A percentile compares a stretch with the other conserved stretches of the same genome.
Conservation (phyloP, 179 eudicot genomes). For the Spinacia oleracea region DNA sequence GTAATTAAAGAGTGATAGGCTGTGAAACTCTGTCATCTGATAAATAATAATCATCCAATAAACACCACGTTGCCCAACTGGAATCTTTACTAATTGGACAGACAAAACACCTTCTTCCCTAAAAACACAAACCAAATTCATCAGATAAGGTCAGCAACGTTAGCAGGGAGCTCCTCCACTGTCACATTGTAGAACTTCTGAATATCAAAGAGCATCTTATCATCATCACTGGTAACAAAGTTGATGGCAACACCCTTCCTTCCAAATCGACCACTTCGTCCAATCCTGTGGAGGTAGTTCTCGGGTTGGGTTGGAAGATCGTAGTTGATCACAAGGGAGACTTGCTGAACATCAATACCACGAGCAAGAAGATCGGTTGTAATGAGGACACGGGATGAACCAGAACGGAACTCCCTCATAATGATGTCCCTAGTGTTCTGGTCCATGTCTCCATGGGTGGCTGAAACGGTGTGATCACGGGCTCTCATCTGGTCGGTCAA, state of each 20-base stretch:
- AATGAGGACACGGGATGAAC: slow-evolving; percentile 48
- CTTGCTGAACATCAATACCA: slow-evolving; percentile 54
- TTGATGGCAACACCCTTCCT: slow-evolving; percentile 52
- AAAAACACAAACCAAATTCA: slow-evolving; percentile 13
- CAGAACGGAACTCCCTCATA: slow-evolving; percentile 47
- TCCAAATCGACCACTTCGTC: slow-evolving; percentile 49
- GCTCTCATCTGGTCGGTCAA: slow-evolving; percentile 49
- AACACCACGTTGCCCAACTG: slow-evolving; percentile 17
- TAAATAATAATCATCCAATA: slow-evolving; percentile 11
- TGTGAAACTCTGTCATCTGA: slow-evolving; percentile 13
- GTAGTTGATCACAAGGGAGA: slow-evolving; percentile 48
- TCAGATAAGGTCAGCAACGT: slow-evolving; percentile 49
- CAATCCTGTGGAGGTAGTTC: slow-evolving; percentile 49
- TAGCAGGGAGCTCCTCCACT: slow-evolving; percentile 48
- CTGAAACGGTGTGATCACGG: slow-evolving; percentile 49
- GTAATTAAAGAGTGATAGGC: neutral
- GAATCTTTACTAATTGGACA: slow-evolving; percentile 22
- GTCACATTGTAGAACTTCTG: slow-evolving; percentile 47
- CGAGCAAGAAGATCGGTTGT: slow-evolving; percentile 52
- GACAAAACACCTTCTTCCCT: slow-evolving; percentile 28
- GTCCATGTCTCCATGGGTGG: slow-evolving; percentile 55
- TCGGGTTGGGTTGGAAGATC: slow-evolving; percentile 49
- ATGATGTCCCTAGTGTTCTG: slow-evolving; percentile 49
- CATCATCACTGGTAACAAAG: slow-evolving; percentile 42
- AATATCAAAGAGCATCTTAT: slow-evolving; percentile 46